Base-by-base conservation (phyloP, 83 land plant genomes). In the Isoetes engelmannii region DNA sequence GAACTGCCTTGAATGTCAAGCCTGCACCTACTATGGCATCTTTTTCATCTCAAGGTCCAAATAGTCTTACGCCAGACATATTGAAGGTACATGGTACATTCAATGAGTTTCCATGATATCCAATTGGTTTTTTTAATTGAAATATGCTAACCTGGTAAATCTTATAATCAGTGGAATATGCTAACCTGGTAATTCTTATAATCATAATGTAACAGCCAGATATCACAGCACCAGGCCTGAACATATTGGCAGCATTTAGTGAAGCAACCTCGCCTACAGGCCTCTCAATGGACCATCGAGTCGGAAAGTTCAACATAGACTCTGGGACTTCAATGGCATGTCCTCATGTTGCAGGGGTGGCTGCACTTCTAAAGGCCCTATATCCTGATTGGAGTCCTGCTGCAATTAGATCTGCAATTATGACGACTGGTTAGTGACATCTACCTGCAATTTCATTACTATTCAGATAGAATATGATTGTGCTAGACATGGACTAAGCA, bases 31-130 rank as follows among this genome's bases (percentile, higher is more conserved):
- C 53, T 20, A 69, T 69, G 71, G 71, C 71, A 17, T 69, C 69
- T 8, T 69, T 69, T 21, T 69, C 71, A 19, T 69, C 71, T n/a
- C 71, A 69, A 55, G 71, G 71, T 18, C 71, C 71, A 5, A 69
- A 69, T 45, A 69, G 56, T 54, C 41, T 69, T 19, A 20, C 67
- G 6, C 71, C 71, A 9, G 71, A 69, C 43, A 69, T 69, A 9
- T 37, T 69, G 10, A 69, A 69, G 71, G 71, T 69, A 45, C 9
- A n/a, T 8, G 21, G 0, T 9, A 47, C 19, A 6, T 7, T 21
- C 69, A 1, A n/a, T 55, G 12, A 56, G 43, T n/a, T 28, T 28
- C 37, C n/a, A n/a, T n/a, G n/a, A n/a, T n/a, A n/a, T n/a, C n/a
- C n/a, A n/a, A 28, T 28, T 28, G 37, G 37, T 28, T 28, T 28